Evolutionary conservation across 2,329 filamentous ascomycete species (phyloP).

Genomic region (Myriosclerotinia scirpicola): DNA sequence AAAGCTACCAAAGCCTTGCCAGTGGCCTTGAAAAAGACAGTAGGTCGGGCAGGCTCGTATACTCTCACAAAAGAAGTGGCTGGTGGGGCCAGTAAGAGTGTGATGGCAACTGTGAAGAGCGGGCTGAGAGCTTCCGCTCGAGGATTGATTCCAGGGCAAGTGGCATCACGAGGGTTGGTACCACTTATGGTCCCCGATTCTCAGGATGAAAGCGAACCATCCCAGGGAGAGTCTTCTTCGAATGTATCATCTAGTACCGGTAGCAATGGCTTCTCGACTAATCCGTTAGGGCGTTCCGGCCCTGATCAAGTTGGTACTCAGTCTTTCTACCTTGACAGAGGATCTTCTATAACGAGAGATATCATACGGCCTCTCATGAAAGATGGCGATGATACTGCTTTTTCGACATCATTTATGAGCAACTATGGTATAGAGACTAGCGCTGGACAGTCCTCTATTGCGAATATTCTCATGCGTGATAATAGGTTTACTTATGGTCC

Average conservation of each 20-base stretch:
- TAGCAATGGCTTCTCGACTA: neutral
- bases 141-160: neutral
- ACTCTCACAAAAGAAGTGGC: neutral
- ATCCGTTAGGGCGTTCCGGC: neutral
- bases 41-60: slow-evolving; percentile 3
- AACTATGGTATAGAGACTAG: neutral
- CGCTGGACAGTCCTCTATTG: slow-evolving; percentile 7
- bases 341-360: slow-evolving; percentile 14
- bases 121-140: slow-evolving; percentile 3
- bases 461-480: neutral
- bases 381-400: neutral
- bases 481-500: slow-evolving; percentile 8
- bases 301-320: slow-evolving; percentile 19
- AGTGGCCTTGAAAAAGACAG: neutral
- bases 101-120: slow-evolving; percentile 1
- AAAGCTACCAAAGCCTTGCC: slow-evolving; percentile 1
- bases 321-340: slow-evolving; percentile 10
- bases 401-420: neutral
- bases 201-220: neutral
- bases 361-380: slow-evolving; percentile 10
- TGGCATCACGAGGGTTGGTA: neutral
- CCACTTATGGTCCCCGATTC: neutral
- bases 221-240: neutral
- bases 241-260: neutral
- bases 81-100: neutral